Evolutionary conservation across 208 protist species (phyloP).

Genomic region (Trypanosoma mega): DNA sequence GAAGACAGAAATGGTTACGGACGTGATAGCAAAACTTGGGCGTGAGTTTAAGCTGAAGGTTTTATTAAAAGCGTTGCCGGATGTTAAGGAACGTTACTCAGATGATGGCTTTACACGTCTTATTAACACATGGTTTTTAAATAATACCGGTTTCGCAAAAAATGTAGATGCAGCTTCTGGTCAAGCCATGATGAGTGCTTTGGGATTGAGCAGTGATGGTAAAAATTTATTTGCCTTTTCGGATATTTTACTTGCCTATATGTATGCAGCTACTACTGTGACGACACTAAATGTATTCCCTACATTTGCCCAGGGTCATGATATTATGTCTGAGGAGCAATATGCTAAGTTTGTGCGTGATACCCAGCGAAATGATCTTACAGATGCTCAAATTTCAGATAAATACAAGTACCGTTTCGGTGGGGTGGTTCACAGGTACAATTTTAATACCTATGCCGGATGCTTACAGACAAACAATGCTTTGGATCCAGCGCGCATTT

Average conservation of each 20-base stretch:
- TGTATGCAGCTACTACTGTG: conserved; percentile 60
- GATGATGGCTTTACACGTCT: conserved; percentile 85
- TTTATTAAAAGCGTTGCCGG: conserved; percentile 42
- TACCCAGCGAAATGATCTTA: conserved; percentile 63
- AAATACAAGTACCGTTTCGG: conserved; percentile 90
- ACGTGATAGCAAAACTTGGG: conserved; percentile 23
- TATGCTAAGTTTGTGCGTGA: conserved; percentile 77
- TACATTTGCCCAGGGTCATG: conserved; percentile 63
- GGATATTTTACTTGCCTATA: conserved; percentile 57
- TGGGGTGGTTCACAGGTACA: conserved; percentile 80
- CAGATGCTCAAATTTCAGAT: conserved; percentile 71
- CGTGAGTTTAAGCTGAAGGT: conserved; percentile 49
- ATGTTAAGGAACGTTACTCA: conserved; percentile 72
- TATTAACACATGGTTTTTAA: conserved; percentile 67
- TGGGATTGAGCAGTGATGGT: conserved; percentile 14
- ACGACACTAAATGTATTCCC: conserved; percentile 72
- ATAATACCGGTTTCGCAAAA: conserved; percentile 52
- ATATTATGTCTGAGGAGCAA: conserved; percentile 71
- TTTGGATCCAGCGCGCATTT: conserved; percentile 69
- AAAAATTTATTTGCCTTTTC: conserved; percentile 34
- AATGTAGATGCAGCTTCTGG: conserved; percentile 35
- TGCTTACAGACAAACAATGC: conserved; percentile 83
- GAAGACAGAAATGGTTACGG: conserved; percentile 58
- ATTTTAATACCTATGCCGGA: conserved; percentile 80
- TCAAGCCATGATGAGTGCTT: conserved; percentile 51